Conservation (phyloP, 75 land plant species). For the Selaginella moellendorffii region DNA sequence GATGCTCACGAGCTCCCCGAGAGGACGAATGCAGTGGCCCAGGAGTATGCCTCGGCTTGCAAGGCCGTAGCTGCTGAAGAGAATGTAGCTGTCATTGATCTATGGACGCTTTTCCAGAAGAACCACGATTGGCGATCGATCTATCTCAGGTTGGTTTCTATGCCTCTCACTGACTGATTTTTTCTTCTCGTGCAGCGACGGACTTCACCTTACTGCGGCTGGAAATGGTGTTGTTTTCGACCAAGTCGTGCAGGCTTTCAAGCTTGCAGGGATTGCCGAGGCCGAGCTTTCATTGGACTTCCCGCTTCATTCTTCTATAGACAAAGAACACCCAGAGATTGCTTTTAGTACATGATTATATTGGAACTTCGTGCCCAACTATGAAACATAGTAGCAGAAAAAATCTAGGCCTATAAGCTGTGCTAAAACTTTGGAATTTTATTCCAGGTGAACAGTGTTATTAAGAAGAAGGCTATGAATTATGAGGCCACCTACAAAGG, state of each 20-base stretch:
- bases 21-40: neutral
- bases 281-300: neutral
- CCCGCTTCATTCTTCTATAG: slow-evolving; percentile 1
- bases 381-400: no score
- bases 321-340: neutral
- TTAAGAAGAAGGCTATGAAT: no score
- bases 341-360: no score
- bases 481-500: no score
- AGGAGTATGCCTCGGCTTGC: neutral
- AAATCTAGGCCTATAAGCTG: no score
- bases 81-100: neutral
- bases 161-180: neutral
- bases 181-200: slow-evolving; percentile 1
- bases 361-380: no score
- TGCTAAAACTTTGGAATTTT: no score
- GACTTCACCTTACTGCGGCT: neutral
- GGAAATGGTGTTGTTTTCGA: slow-evolving; percentile 2
- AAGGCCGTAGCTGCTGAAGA: slow-evolving; percentile 4
- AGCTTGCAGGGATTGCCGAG: neutral
- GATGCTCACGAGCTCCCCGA: neutral
- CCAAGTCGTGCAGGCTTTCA: neutral
- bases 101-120: neutral
- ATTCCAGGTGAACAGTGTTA: no score
- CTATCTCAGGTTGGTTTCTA: neutral
- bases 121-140: neutral